Percentiles rank a stretch among this genome's conserved stretches.
Evolutionary conservation across 2,329 filamentous ascomycete genomes (phyloP).

Genomic region (Ascocoryne sarcoides): DNA sequence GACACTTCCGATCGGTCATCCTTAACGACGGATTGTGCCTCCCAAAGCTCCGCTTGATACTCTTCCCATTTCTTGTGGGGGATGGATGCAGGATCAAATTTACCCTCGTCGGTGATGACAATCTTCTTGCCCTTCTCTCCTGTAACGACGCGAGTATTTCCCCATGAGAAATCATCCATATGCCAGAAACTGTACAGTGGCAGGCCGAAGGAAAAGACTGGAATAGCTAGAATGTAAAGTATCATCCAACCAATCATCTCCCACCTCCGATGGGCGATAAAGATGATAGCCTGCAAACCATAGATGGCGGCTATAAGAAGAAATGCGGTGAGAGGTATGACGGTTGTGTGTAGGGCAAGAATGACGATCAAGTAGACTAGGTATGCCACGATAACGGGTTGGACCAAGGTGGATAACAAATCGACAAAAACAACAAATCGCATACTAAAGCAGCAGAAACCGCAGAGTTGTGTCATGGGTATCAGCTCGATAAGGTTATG

Average conservation of each 20-base stretch:
- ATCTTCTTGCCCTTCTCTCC: constrained; percentile 90
- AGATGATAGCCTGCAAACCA: constrained; percentile 92
- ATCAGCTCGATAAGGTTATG: constrained; percentile 97
- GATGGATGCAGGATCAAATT: constrained; percentile 87
- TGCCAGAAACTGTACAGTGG: constrained; percentile 97
- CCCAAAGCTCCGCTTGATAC: constrained; percentile 96
- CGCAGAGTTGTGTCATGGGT: constrained; percentile 85
- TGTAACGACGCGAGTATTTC: constrained; percentile 94
- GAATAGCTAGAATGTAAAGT: constrained; percentile 84
- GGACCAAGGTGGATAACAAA: constrained; percentile 81
- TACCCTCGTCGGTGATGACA: constrained; percentile 92
- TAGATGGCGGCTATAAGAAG: constrained; percentile 92
- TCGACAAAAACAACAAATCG: constrained; percentile 95
- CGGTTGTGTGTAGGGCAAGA: constrained; percentile 49
- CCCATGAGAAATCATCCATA: constrained; percentile 99
- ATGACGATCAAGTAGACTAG: constrained; percentile 81
- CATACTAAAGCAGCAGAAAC: constrained; percentile 99
- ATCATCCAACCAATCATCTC: constrained; percentile 99
- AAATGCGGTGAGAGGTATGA: constrained; percentile 78
- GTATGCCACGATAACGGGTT: constrained; percentile 85
- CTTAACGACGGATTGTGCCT: constrained; percentile 59
- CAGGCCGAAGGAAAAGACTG: constrained; percentile 82
- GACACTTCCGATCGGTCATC: constrained; percentile 81
- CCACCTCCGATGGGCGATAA: constrained; percentile 94
- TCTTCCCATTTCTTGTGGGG: constrained; percentile 99